Evolutionary conservation across 345 rosid species (phyloP), one percentile per base, ranked within the genome.

Genomic region (Pelargonium nanum): DNA sequence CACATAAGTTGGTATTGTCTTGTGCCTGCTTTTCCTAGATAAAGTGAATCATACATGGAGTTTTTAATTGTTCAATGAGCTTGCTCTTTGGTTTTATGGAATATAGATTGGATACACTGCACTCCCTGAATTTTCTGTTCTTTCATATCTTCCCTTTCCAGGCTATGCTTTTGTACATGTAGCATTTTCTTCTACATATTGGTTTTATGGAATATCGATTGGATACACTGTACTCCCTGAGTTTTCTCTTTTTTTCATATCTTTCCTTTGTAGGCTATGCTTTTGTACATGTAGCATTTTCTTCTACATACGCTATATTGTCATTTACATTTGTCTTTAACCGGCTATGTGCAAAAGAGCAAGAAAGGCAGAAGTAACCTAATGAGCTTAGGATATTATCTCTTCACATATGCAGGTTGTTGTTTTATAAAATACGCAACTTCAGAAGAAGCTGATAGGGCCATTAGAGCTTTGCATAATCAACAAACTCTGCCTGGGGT

Each of bases 371-470:
- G 32, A 53, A 51, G 56, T 73, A 63, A 64, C 63, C 73, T 61
- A 57, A 69, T 65, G 64, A 72, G 63, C 66, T 77, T 62, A 76
- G 81, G 74, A 76, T 65, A 70, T 73, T 80, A 61, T 63, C 64
- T 58, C 68, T 70, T 66, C 68, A 65, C 72, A 69, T 70, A 64
- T 80, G 88, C 97, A 93, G 99, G 99, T 58, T 93, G 97, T 77
- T 89, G 99, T 84, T 93, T 93, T 79, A 83, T 93, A 68, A 93
- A 93, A 78, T 93, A 85, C 83, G 87, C 95, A 58, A 80, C 95
- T 63, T 75, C 86, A 44, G 94, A 79, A 70, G 99, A 84, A 77
- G 99, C 99, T 22, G 96, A 93, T 74, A 84, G 87, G 78, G 99
- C 99, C 59, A 93, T 89, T 71, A 83, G 83, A 83, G 95, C 90